Base-by-base conservation (phyloP, 345 rosid species). In the Acer saccharum region DNA sequence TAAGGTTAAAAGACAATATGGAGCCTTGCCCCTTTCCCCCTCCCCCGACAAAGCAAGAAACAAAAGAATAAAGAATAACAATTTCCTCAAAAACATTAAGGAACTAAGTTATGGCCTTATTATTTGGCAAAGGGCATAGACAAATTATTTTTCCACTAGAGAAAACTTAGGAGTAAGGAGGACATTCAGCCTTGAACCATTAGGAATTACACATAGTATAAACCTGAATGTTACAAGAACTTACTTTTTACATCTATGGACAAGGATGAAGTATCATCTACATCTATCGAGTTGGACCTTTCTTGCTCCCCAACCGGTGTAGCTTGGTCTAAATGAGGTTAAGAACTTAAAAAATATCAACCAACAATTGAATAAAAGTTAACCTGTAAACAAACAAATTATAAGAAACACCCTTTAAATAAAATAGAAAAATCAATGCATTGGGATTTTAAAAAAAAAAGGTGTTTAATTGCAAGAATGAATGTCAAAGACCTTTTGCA, bases 291-390 rank as follows among this genome's bases (percentile, higher is more conserved):
- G 67, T 80, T 83, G 12, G 70, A 79, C 69, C 77, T 79, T 74
- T 76, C 85, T 76, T 69, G 85, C 69, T 77, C 82, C 61, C 58
- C 79, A 80, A 69, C 74, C 18, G 83, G 75, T 11, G 78, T 63
- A 73, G 80, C 77, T 78, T 80, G 88, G 81, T 87, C 89, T 86
- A 73, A 73, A 14, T 65, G 63, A 68, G 50, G 87, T 83, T 84
- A 88, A 88, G 83, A 76, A 80, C 41, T 75, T 74, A 3, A 62
- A 68, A 68, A 65, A 55, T 75, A 65, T 57, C 77, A 82, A 73
- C 54, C 43, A 75, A 70, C 52, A 72, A 65, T 39, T 14, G 39
- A 74, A 75, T 17, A 17, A 74, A 7, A 64, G 25, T 52, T 10
- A 65, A 50, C 35, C 80, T 9, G 35, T 52, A 63, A 13, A 39